Evolutionary conservation across 116 monocot genomes (phyloP).

Genomic region (Dioscorea cayenensis): DNA sequence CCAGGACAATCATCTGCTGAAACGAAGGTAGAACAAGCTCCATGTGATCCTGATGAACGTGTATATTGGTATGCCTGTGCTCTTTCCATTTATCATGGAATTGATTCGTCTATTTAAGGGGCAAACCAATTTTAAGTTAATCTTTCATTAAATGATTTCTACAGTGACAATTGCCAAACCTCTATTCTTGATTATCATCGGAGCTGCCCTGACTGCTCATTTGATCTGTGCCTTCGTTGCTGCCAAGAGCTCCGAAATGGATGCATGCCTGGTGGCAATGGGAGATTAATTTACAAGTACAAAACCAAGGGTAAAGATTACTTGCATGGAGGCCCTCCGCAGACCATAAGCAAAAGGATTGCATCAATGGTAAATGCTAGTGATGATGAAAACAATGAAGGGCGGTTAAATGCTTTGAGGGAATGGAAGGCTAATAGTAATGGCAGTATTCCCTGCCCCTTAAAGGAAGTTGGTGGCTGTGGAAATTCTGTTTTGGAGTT

Average conservation of each 20-base stretch:
- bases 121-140: background rate
- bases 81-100: background rate
- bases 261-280: conserved; percentile 19
- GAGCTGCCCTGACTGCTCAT: conserved; percentile 43
- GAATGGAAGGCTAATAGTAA: conserved; percentile 48
- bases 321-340: conserved; percentile 20
- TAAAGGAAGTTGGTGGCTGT: conserved; percentile 57
- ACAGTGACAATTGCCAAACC: conserved; percentile 44
- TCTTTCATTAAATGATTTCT: background rate
- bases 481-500: conserved; percentile 42
- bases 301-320: conserved; percentile 33
- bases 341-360: background rate
- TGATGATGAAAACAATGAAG: background rate
- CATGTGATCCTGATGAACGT: conserved; percentile 33
- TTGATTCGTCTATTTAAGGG: background rate
- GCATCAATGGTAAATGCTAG: background rate
- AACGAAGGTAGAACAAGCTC: conserved; percentile 22
- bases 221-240: conserved; percentile 48
- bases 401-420: conserved; percentile 2
- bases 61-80: conserved; percentile 46
- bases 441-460: conserved; percentile 64
- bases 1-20: conserved; percentile 14
- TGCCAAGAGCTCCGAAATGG: conserved; percentile 57
- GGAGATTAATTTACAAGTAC: conserved; percentile 5
- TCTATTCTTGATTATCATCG: conserved; percentile 53